Percentiles rank a stretch among this genome's conserved stretches.
phyloP scores from a whole-genome alignment of 768 basidiomycete genomes.

The Tulasnella sp. region DNA sequence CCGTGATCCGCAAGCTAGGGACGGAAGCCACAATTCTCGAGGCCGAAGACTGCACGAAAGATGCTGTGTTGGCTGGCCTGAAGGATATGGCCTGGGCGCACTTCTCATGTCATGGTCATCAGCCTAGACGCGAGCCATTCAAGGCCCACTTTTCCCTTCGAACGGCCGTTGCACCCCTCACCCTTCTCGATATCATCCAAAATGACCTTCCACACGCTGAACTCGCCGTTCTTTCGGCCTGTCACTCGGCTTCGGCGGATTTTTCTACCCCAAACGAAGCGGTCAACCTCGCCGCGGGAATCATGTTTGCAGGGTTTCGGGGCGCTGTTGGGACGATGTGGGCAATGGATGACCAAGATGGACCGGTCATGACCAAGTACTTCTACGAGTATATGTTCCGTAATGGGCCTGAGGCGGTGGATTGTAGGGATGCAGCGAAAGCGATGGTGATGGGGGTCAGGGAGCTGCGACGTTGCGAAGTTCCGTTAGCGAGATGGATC shows the following conservation, averaged over 20 bases:
- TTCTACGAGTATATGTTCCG: neutral
- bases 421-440: no score
- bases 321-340: conserved; percentile 10
- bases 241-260: no score
- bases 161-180: neutral
- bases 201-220: neutral
- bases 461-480: no score
- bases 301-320: no score
- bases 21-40: neutral
- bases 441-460: no score
- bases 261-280: neutral
- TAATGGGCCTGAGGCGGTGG: no score
- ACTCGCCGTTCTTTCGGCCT: neutral
- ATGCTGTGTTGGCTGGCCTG: neutral
- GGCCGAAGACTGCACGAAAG: neutral
- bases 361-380: neutral
- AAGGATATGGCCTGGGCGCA: neutral
- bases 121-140: neutral
- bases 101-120: neutral
- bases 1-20: neutral
- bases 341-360: neutral
- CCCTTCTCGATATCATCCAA: neutral
- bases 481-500: no score
- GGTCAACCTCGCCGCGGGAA: neutral
- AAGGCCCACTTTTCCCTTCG: neutral